Conservation (phyloP, 2,329 filamentous ascomycete species). For the Sclerotinia glacialis region DNA sequence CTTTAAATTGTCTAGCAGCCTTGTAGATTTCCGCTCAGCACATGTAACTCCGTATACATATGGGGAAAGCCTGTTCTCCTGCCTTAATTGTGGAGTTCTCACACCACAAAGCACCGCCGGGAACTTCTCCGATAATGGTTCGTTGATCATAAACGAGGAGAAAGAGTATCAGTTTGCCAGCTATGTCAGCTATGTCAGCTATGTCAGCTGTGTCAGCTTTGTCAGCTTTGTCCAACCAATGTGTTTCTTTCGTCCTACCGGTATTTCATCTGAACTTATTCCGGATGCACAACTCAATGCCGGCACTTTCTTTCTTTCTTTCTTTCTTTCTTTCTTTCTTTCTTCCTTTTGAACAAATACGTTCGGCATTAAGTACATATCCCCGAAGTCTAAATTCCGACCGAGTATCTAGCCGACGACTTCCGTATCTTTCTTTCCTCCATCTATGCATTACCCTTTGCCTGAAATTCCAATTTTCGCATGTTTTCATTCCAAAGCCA, state of each 20-base stretch:
- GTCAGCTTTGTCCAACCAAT: not conserved
- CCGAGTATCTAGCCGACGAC: not conserved
- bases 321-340: too few relatives aligned
- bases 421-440: not conserved
- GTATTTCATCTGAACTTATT: not conserved
- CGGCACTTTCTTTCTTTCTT: not conserved
- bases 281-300: not conserved
- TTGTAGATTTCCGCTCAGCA: not conserved
- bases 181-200: too few relatives aligned
- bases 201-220: too few relatives aligned
- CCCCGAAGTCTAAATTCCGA: not conserved
- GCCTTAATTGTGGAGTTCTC: constrained; percentile 9
- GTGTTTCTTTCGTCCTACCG: too few relatives aligned
- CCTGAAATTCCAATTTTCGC: too few relatives aligned
- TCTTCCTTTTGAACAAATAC: too few relatives aligned
- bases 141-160: not conserved
- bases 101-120: not conserved
- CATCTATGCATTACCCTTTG: too few relatives aligned
- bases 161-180: not conserved
- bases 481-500: too few relatives aligned
- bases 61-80: not conserved
- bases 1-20: not conserved
- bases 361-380: too few relatives aligned
- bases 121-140: not conserved
- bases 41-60: not conserved